Percentiles rank a stretch among this genome's conserved stretches.
These are phyloP conservation scores for Hemisphaericaspora subhashii DNA, from an alignment of 1,139 yeast genomes.

Conservation along the genomic window DNA sequence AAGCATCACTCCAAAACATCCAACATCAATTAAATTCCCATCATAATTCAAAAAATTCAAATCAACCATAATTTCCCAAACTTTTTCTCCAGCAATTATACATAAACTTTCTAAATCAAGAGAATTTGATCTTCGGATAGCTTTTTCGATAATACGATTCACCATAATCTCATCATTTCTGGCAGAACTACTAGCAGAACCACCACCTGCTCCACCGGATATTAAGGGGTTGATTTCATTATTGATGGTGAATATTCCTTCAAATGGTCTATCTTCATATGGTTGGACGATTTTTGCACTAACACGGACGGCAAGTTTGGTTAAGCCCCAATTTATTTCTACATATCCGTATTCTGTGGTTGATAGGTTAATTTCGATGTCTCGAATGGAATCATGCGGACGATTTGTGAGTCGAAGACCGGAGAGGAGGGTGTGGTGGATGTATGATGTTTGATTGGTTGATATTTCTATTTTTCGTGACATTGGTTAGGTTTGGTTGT, in stretches of 20 bases:
- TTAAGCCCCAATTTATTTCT: slow-evolving; percentile 72
- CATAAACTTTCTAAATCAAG: slow-evolving; percentile 88
- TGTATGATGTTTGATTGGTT: slow-evolving; percentile 59
- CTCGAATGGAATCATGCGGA: slow-evolving; percentile 59
- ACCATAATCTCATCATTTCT: slow-evolving; percentile 80
- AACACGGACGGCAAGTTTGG: slow-evolving; percentile 73
- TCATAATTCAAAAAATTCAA: slow-evolving; percentile 85
- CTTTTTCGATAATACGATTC: slow-evolving; percentile 82
- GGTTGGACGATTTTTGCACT: slow-evolving; percentile 83
- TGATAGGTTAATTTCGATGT: slow-evolving; percentile 63
- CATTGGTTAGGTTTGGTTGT: slow-evolving; percentile 28
- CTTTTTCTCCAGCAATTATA: slow-evolving; percentile 85
- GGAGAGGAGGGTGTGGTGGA: slow-evolving; percentile 60
- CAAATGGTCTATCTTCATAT: slow-evolving; percentile 89
- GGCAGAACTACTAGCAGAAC: slow-evolving; percentile 73
- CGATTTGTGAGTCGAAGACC: slow-evolving; percentile 74
- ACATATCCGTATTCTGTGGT: slow-evolving; percentile 73
- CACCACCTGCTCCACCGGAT: neutral
- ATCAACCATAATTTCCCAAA: slow-evolving; percentile 90
- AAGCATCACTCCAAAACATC: slow-evolving; percentile 87
- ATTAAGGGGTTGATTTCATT: slow-evolving; percentile 55
- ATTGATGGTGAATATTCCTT: slow-evolving; percentile 80
- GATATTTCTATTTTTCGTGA: slow-evolving; percentile 64
- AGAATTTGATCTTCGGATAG: slow-evolving; percentile 86
- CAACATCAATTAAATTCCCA: slow-evolving; percentile 89